A percentile compares a stretch with the other conserved stretches of the same genome.
These are phyloP conservation scores for Cordyceps cateniannulata DNA, from an alignment of 2,329 filamentous ascomycete genomes.

Conservation along the genomic window DNA sequence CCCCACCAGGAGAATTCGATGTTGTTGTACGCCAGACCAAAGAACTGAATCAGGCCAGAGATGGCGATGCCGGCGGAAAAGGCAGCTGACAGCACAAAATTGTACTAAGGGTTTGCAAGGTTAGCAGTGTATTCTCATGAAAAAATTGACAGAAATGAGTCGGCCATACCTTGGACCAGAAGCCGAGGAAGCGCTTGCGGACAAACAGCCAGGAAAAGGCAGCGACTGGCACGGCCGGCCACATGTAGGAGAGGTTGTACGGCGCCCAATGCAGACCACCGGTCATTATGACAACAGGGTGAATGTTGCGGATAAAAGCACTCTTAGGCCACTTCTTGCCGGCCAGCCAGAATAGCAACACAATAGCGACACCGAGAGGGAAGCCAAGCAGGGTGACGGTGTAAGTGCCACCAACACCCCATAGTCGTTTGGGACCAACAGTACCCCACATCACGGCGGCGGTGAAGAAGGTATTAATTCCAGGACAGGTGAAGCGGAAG, in stretches of 20 bases:
- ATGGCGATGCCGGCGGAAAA: constrained; percentile 36
- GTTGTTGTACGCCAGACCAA: constrained; percentile 34
- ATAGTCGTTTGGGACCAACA: constrained; percentile 42
- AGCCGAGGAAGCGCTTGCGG: constrained; percentile 35
- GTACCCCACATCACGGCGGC: constrained; percentile 44
- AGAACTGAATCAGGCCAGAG: constrained; percentile 36
- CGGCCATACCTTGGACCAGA: constrained; percentile 38
- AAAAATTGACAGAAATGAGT: not conserved
- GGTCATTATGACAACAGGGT: constrained; percentile 36
- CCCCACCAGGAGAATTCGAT: constrained; percentile 34
- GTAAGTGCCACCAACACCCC: constrained; percentile 24
- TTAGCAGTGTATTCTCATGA: not conserved
- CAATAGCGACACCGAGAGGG: constrained; percentile 29
- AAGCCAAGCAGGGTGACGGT: constrained; percentile 36
- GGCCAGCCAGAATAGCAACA: constrained; percentile 31
- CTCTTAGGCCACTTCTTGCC: constrained; percentile 28
- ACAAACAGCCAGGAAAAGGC: constrained; percentile 42
- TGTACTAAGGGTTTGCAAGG: constrained; percentile 14
- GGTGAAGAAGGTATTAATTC: constrained; percentile 28
- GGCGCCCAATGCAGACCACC: constrained; percentile 35
- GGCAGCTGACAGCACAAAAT: constrained; percentile 37
- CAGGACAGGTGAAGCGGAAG: constrained; percentile 31
- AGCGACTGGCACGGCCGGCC: constrained; percentile 40
- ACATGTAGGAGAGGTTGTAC: constrained; percentile 40
- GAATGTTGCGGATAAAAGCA: constrained; percentile 31